phyloP scores from a whole-genome alignment of 2,329 filamentous ascomycete species.

The Penicillium sclerotiorum region DNA sequence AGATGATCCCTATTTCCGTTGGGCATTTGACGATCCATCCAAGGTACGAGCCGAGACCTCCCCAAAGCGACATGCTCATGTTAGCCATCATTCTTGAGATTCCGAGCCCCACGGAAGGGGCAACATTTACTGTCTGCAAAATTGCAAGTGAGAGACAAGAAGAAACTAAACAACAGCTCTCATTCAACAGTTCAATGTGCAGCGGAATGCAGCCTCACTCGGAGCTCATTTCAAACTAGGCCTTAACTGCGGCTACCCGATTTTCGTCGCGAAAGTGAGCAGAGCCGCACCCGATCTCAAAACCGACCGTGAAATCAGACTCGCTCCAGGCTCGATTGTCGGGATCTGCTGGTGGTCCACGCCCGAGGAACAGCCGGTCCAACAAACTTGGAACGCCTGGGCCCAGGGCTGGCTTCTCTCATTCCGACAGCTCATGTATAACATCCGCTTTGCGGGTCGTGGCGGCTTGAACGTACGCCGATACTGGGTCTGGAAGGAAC shows the following conservation, averaged over 20 bases:
- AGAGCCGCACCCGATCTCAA: conserved; percentile 33
- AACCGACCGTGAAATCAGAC: conserved; percentile 11
- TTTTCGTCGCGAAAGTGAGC: conserved; percentile 67
- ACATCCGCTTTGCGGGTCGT: conserved; percentile 64
- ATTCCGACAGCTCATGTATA: conserved; percentile 67
- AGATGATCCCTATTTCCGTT: conserved; percentile 67
- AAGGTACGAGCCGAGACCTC: conserved; percentile 49
- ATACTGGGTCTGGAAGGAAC: conserved; percentile 73
- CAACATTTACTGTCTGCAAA: too few relatives aligned
- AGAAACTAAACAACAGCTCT: conserved; percentile 14
- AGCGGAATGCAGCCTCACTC: conserved; percentile 65
- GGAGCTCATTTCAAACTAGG: conserved; percentile 70
- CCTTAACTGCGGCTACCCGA: conserved; percentile 65
- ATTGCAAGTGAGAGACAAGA: not conserved
- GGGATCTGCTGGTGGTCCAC: conserved; percentile 74
- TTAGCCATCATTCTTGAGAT: too few relatives aligned
- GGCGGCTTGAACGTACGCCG: conserved; percentile 68
- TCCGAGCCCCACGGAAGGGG: too few relatives aligned
- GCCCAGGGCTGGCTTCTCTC: conserved; percentile 67
- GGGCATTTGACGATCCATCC: conserved; percentile 62
- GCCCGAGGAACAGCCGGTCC: conserved; percentile 53
- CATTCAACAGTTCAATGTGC: conserved; percentile 56
- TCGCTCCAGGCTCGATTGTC: conserved; percentile 54
- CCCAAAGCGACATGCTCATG: not conserved
- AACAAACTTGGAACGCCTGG: conserved; percentile 64